A percentile compares a stretch with the other conserved stretches of the same genome.
Conservation (phyloP, 177 flowering plant genomes). For the Telopea speciosissima region DNA sequence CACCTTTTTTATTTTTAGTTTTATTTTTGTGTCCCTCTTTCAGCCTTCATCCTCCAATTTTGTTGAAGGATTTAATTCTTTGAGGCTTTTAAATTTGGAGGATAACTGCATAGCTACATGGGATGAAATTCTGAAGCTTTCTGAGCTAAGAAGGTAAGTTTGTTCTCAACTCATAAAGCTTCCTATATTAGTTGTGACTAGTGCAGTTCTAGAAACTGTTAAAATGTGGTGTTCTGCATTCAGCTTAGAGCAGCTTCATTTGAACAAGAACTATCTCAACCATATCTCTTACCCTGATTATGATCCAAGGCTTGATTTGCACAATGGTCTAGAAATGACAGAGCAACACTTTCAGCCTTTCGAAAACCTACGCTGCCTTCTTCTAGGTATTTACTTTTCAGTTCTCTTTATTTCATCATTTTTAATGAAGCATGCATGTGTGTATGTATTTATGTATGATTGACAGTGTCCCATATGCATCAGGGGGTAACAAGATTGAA, state of each 20-base stretch:
- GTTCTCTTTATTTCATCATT: not conserved
- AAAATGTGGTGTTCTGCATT: slow-evolving; percentile 12
- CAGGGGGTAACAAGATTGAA: slow-evolving; percentile 75
- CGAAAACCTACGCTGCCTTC: slow-evolving; percentile 68
- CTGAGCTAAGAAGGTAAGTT: slow-evolving; percentile 55
- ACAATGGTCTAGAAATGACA: slow-evolving; percentile 17
- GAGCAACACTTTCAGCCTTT: slow-evolving; percentile 42
- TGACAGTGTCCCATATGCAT: slow-evolving; percentile 13
- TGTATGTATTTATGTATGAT: not conserved
- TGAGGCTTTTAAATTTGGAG: slow-evolving; percentile 79
- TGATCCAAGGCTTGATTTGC: slow-evolving; percentile 14
- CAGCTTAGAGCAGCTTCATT: slow-evolving; percentile 90
- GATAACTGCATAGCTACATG: slow-evolving; percentile 65
- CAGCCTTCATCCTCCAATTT: slow-evolving; percentile 48
- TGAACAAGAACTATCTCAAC: slow-evolving; percentile 74
- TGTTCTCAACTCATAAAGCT: not conserved
- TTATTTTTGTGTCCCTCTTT: not conserved
- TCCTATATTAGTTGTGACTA: not conserved
- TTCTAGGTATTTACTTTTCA: slow-evolving; percentile 47
- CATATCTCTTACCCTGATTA: slow-evolving; percentile 48
- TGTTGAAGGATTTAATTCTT: slow-evolving; percentile 66
- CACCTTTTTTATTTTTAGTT: too few relatives aligned
- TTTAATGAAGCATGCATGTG: not conserved
- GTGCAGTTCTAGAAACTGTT: not conserved
- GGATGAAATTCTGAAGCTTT: slow-evolving; percentile 78